These are phyloP conservation scores for Asclepias syriaca DNA, from an alignment of 257 asterid genomes.

Conservation along the genomic window DNA sequence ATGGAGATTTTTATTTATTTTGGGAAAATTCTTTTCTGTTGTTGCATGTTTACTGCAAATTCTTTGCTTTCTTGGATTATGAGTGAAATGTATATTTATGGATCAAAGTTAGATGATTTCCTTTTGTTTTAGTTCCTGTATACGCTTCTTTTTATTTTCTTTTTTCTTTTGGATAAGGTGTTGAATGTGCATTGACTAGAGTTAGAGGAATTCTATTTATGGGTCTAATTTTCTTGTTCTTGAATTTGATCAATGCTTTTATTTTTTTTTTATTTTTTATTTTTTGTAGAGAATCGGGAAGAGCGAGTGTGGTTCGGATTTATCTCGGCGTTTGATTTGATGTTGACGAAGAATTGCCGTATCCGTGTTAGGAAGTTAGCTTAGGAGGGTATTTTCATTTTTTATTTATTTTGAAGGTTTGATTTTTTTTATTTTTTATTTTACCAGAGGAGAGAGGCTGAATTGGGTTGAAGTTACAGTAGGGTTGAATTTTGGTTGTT, in stretches of 20 bases:
- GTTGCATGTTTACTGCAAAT: neutral
- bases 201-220: neutral
- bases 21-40: neutral
- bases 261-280: too few species aligned
- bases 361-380: too few species aligned
- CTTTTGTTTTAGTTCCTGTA: neutral
- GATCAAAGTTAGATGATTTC: neutral
- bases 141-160: neutral
- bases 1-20: neutral
- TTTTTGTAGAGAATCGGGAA: neutral
- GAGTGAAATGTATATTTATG: neutral
- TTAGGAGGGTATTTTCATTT: neutral
- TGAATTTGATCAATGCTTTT: neutral
- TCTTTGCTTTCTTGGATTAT: neutral
- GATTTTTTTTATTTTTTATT: neutral
- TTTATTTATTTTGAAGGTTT: neutral
- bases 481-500: slow-evolving; percentile 23
- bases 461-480: slow-evolving; percentile 3
- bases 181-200: slow-evolving; percentile 10
- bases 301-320: neutral
- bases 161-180: neutral
- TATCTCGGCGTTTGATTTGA: slow-evolving; percentile 12
- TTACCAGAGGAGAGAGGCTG: neutral
- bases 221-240: neutral
- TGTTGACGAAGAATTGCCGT: slow-evolving; percentile 5